phyloP scores from a whole-genome alignment of 768 basidiomycete genomes.

The Boletus pseudo-olivaceus region DNA sequence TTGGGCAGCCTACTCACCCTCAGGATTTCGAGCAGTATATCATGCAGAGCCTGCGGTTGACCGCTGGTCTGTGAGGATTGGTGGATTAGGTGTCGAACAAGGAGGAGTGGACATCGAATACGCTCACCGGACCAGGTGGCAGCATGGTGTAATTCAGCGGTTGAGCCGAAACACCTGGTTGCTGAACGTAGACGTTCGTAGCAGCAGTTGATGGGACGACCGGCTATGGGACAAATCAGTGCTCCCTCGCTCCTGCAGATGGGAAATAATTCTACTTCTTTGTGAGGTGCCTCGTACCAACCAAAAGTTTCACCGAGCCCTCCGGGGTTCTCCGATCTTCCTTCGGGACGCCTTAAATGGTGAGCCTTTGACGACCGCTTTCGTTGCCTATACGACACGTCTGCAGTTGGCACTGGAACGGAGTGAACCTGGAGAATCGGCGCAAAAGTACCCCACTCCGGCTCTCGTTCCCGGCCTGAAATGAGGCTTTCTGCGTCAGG shows the following conservation, averaged over 20 bases:
- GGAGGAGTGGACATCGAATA: not conserved
- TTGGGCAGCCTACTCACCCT: not conserved
- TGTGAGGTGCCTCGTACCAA: not conserved
- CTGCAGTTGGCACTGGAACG: not conserved
- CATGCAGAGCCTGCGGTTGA: not conserved
- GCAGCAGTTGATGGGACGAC: not conserved
- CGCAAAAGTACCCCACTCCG: not conserved
- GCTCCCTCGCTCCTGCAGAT: not conserved
- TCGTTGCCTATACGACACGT: not conserved
- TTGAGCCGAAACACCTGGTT: not conserved
- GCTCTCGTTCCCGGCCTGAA: not conserved
- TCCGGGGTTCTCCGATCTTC: not conserved
- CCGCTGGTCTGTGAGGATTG: not conserved
- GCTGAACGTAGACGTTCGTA: not conserved
- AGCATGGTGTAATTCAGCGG: not conserved
- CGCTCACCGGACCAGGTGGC: not conserved
- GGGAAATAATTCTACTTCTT: not conserved
- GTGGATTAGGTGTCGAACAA: not conserved
- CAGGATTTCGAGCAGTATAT: constrained; percentile 1
- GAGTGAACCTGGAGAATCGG: not conserved
- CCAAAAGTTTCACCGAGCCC: no score
- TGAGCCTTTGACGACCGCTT: not conserved
- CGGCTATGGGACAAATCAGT: not conserved
- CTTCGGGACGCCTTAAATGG: not conserved
- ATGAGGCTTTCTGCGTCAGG: not conserved